Evolutionary conservation across 495 filamentous ascomycete genomes (phyloP).

Genomic region (Xylaria sp.): DNA sequence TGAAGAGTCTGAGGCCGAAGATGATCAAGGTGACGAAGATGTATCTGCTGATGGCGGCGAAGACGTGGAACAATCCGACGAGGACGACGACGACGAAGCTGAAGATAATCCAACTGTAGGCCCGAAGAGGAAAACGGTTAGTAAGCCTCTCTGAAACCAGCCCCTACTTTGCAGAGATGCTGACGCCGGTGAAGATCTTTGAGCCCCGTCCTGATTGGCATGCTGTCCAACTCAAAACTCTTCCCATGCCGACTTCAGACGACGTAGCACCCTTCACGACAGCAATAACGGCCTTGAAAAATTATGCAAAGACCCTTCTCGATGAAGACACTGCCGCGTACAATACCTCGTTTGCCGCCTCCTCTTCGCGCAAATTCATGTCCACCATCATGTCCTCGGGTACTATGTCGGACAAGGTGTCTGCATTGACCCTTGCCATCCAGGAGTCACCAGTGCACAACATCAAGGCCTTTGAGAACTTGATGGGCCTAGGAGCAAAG

Average conservation of each 20-base stretch:
- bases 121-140: conserved; percentile 50
- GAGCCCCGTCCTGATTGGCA: conserved; percentile 88
- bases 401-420: conserved; percentile 95
- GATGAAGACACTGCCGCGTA: conserved; percentile 71
- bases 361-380: conserved; percentile 91
- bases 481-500: conserved; percentile 82
- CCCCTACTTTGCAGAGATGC: neutral
- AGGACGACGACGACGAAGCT: conserved; percentile 37
- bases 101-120: conserved; percentile 30
- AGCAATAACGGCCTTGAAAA: conserved; percentile 73
- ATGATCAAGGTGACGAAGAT: conserved; percentile 34
- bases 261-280: conserved; percentile 59
- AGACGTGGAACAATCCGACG: conserved; percentile 21
- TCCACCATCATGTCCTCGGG: conserved; percentile 95
- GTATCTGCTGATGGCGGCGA: conserved; percentile 22
- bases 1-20: conserved; percentile 41
- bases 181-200: conserved; percentile 62
- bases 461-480: conserved; percentile 81
- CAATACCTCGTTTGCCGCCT: conserved; percentile 61
- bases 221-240: conserved; percentile 63
- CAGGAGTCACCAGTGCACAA: conserved; percentile 97
- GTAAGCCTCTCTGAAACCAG: conserved; percentile 42
- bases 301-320: conserved; percentile 75
- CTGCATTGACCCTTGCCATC: conserved; percentile 87
- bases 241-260: conserved; percentile 56